phyloP scores from a whole-genome alignment of 305 asterid genomes.

The Salvia sclarea region DNA sequence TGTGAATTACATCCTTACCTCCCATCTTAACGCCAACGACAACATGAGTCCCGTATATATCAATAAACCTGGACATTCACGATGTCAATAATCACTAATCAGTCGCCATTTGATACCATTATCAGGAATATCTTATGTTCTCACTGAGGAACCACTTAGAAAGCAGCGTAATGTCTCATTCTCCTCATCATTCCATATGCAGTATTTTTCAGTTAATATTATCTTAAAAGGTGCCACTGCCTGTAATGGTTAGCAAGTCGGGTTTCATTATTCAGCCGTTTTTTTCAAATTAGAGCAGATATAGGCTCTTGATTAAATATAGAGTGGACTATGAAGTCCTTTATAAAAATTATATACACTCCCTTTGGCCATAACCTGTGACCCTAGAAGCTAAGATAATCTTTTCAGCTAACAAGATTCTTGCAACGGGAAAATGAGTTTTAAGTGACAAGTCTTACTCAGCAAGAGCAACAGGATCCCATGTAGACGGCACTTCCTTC shows the following conservation, averaged over 20 bases:
- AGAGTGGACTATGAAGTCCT: no score
- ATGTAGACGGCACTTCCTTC: slow-evolving; percentile 69
- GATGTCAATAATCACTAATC: slow-evolving; percentile 13
- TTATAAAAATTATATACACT: no score
- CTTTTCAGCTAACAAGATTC: neutral
- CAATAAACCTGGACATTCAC: slow-evolving; percentile 79
- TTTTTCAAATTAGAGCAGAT: no score
- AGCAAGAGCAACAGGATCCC: slow-evolving; percentile 92
- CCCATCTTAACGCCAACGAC: slow-evolving; percentile 96
- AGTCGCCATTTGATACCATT: neutral
- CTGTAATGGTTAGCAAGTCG: no score
- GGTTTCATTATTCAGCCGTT: no score
- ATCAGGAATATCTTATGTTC: neutral
- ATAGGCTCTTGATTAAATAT: no score
- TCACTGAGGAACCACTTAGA: neutral
- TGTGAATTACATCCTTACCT: slow-evolving; percentile 91
- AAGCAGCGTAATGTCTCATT: no score
- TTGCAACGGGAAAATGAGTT: slow-evolving; percentile 26
- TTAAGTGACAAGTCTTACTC: slow-evolving; percentile 60
- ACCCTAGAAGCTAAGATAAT: no score
- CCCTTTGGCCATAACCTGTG: no score
- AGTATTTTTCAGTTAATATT: no score
- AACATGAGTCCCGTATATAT: slow-evolving; percentile 88
- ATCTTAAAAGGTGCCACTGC: no score
- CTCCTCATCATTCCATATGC: no score